Conservation (phyloP, 2,329 filamentous ascomycete species). For the Cytospora paraplurivora region DNA sequence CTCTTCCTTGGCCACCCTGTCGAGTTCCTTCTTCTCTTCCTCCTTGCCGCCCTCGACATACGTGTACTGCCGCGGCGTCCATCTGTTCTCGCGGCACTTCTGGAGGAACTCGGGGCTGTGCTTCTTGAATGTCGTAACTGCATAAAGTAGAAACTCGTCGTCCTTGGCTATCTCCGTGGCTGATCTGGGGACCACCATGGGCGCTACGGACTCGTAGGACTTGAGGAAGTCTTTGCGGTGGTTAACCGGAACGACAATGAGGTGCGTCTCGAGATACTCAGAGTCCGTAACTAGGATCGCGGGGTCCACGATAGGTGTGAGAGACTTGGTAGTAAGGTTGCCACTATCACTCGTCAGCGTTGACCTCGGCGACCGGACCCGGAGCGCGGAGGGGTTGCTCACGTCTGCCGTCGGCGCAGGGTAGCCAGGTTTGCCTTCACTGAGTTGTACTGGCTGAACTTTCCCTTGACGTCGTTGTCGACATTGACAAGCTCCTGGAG, state of each 20-base stretch:
- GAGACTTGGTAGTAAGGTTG: constrained; percentile 91
- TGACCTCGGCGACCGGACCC: constrained; percentile 1
- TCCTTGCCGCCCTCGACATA: constrained; percentile 88
- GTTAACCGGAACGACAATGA: constrained; percentile 82
- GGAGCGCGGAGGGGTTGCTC: constrained; percentile 36
- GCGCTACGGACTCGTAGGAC: constrained; percentile 82
- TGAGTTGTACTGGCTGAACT: constrained; percentile 92
- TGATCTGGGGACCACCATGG: constrained; percentile 93
- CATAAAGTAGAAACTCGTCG: constrained; percentile 85
- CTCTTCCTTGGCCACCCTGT: constrained; percentile 80
- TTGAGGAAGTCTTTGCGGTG: constrained; percentile 85
- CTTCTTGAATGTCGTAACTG: constrained; percentile 94
- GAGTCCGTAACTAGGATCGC: constrained; percentile 81
- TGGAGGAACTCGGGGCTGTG: constrained; percentile 82
- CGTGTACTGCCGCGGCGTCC: constrained; percentile 93
- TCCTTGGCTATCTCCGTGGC: constrained; percentile 79
- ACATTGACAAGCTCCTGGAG: constrained; percentile 81
- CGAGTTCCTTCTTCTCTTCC: constrained; percentile 84
- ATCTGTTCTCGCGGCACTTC: constrained; percentile 89
- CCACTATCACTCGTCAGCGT: constrained; percentile 56
- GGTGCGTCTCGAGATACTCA: constrained; percentile 94
- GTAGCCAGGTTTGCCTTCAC: constrained; percentile 82
- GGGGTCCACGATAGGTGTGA: constrained; percentile 85
- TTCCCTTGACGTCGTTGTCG: constrained; percentile 93
- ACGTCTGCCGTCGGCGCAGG: constrained; percentile 87